Conservation (phyloP, 192 early-diverging fungal species). For the Linnemannia hyalina region DNA sequence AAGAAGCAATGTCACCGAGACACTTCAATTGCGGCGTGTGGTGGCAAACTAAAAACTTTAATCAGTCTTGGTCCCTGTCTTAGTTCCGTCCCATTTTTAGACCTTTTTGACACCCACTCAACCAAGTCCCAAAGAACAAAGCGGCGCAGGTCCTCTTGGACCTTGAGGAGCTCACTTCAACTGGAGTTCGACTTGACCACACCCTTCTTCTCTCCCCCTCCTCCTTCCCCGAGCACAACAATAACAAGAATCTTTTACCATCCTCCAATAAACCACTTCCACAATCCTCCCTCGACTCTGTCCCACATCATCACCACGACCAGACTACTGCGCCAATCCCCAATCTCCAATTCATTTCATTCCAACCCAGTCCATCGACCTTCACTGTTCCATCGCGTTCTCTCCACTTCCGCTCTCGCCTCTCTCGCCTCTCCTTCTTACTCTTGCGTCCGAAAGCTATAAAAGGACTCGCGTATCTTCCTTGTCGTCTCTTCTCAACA, state of each 20-base stretch:
- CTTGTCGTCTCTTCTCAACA: neutral
- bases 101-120: neutral
- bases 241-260: neutral
- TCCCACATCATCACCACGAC: neutral
- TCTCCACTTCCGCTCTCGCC: conserved; percentile 25
- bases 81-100: neutral
- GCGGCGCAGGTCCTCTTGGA: conserved; percentile 2
- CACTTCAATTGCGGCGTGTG: neutral
- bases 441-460: conserved; percentile 2
- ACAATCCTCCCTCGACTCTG: neutral
- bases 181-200: neutral
- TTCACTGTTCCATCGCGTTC: conserved; percentile 29
- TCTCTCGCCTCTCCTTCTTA: neutral
- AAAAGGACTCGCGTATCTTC: conserved; percentile 2
- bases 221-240: neutral
- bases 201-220: neutral
- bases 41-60: neutral
- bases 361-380: neutral
- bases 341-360: neutral
- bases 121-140: neutral
- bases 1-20: no score
- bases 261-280: neutral
- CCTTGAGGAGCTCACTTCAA: neutral
- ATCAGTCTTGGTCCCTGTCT: neutral
- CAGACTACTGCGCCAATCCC: neutral